Percentiles rank a stretch among this genome's conserved stretches.
phyloP scores from a whole-genome alignment of 1,284 basidiomycete species.

The Trichosporon coremiiforme region DNA sequence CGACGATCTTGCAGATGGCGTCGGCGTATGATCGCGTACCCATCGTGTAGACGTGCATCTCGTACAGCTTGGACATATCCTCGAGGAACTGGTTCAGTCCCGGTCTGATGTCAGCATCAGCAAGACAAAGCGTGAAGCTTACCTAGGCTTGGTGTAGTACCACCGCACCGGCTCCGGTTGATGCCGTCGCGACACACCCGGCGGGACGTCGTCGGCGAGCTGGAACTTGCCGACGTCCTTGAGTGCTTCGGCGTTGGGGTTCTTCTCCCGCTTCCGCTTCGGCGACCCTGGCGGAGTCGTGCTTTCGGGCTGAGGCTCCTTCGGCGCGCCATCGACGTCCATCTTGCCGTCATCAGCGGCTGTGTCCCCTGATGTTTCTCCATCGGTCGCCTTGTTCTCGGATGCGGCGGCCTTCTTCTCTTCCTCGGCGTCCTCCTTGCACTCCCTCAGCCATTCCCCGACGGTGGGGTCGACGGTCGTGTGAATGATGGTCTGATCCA shows the following conservation, averaged over 20 bases:
- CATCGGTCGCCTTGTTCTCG: background rate
- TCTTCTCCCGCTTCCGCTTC: slow-evolving; percentile 37
- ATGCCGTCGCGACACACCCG: slow-evolving; percentile 58
- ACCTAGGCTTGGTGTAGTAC: slow-evolving; percentile 98
- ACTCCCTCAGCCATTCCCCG: slow-evolving; percentile 91
- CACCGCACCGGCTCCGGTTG: slow-evolving; percentile 61
- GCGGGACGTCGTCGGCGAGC: slow-evolving; percentile 71
- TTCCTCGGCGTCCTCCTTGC: slow-evolving; percentile 56
- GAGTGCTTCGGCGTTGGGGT: slow-evolving; percentile 59
- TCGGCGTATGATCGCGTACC: slow-evolving; percentile 96
- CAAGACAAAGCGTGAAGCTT: slow-evolving; percentile 38
- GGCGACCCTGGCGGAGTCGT: slow-evolving; percentile 35
- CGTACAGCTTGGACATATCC: slow-evolving; percentile 75
- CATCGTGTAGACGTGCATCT: slow-evolving; percentile 99
- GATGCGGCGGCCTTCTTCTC: slow-evolving; percentile 42
- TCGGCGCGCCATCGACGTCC: slow-evolving; percentile 40
- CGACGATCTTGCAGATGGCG: slow-evolving; percentile 89
- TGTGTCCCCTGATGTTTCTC: background rate
- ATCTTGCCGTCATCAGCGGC: slow-evolving; percentile 48
- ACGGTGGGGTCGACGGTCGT: slow-evolving; percentile 98
- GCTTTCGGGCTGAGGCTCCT: slow-evolving; percentile 31
- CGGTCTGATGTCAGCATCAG: slow-evolving; percentile 63
- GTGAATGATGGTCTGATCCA: slow-evolving; percentile 98
- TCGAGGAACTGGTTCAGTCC: slow-evolving; percentile 79
- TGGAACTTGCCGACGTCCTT: slow-evolving; percentile 82